A percentile compares a stretch with the other conserved stretches of the same genome.
Conservation (phyloP, 2,329 filamentous ascomycete genomes). For the Ceratocystis variospora region DNA sequence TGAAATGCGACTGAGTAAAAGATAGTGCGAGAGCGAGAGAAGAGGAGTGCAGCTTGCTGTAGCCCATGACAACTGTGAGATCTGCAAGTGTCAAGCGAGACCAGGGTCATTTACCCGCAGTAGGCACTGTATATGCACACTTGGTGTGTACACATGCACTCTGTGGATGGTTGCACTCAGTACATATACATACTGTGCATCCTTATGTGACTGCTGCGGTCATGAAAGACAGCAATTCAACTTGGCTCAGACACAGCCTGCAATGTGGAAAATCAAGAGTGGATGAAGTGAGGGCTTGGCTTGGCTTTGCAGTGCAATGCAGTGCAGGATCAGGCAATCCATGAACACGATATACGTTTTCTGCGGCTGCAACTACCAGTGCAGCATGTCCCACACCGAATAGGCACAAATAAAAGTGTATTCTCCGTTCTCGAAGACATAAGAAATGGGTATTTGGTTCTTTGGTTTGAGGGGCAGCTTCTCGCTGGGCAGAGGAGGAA, state of each 20-base stretch:
- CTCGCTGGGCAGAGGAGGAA: neutral
- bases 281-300: neutral
- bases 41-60: conserved; percentile 2
- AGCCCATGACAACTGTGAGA: neutral
- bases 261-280: neutral
- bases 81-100: conserved; percentile 4
- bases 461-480: neutral
- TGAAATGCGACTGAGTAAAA: neutral
- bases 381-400: neutral
- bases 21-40: neutral
- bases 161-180: neutral
- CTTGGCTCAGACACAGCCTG: neutral
- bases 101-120: neutral
- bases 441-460: too few species aligned
- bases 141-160: neutral
- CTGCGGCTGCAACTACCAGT: neutral
- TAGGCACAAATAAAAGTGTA: neutral
- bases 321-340: too few species aligned
- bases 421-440: neutral
- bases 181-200: neutral
- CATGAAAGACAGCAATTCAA: neutral
- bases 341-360: too few species aligned
- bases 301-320: neutral
- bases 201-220: neutral
- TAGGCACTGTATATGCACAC: neutral